Conservation (phyloP, 2,329 filamentous ascomycete genomes). For the Trichoderma guizhouense region DNA sequence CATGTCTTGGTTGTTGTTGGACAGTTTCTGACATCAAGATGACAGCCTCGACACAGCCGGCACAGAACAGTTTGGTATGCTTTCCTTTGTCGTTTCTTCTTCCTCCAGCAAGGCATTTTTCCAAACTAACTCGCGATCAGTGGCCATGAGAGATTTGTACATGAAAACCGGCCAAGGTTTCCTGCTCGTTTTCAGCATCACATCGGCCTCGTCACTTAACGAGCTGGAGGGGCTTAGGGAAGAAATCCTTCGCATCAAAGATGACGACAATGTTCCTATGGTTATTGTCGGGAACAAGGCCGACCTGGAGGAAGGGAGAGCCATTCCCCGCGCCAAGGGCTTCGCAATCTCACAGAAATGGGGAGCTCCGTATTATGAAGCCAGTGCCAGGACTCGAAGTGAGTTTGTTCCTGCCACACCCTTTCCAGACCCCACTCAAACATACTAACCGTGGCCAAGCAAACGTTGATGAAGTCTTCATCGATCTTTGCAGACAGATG, state of each 20-base stretch:
- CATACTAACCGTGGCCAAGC: slow-evolving; percentile 44
- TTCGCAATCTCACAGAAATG: slow-evolving; percentile 84
- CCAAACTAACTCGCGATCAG: slow-evolving; percentile 30
- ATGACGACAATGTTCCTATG: slow-evolving; percentile 79
- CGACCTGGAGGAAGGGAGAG: slow-evolving; percentile 81
- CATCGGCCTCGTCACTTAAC: slow-evolving; percentile 75
- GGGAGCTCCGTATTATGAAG: slow-evolving; percentile 89
- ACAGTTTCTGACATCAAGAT: not conserved
- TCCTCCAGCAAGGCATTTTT: not conserved
- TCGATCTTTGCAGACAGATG: slow-evolving; percentile 81
- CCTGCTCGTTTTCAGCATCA: slow-evolving; percentile 88
- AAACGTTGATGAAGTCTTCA: slow-evolving; percentile 88
- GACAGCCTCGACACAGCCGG: slow-evolving; percentile 79
- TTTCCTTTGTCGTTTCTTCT: not conserved
- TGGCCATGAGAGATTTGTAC: slow-evolving; percentile 74
- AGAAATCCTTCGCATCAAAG: slow-evolving; percentile 88
- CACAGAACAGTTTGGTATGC: slow-evolving; percentile 86
- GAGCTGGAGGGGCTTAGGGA: slow-evolving; percentile 80
- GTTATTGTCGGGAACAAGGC: slow-evolving; percentile 92
- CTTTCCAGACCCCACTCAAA: not conserved
- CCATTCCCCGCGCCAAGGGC: slow-evolving; percentile 72
- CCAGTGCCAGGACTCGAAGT: slow-evolving; percentile 75
- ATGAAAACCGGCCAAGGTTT: slow-evolving; percentile 95
- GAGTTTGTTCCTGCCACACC: slow-evolving; percentile 29
- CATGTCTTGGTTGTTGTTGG: not conserved